Evolutionary conservation across 1,284 basidiomycete genomes (phyloP).

Genomic region (Cutaneotrichosporon sp.): DNA sequence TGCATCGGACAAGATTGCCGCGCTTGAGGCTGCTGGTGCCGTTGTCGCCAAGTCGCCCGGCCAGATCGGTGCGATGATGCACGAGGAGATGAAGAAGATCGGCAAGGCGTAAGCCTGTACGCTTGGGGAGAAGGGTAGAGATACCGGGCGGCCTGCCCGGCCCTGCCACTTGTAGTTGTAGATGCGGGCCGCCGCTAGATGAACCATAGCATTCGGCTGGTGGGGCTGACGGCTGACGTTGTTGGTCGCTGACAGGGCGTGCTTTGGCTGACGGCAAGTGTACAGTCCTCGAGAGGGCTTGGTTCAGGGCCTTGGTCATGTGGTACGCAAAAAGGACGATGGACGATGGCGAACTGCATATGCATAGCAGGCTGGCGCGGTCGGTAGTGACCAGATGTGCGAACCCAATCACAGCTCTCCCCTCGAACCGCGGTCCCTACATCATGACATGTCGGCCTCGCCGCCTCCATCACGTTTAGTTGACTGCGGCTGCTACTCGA

Average conservation of each 20-base stretch:
- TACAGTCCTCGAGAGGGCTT: too few species aligned
- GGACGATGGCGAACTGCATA: too few species aligned
- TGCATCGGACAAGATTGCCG: conserved; percentile 91
- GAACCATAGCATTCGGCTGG: conserved; percentile 11
- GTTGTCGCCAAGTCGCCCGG: conserved; percentile 96
- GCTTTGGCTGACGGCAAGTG: neutral
- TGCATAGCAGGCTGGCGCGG: too few species aligned
- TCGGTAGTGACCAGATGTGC: too few species aligned
- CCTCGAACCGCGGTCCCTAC: too few species aligned
- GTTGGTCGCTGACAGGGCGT: neutral
- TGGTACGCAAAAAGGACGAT: too few species aligned
- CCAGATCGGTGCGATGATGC: conserved; percentile 82
- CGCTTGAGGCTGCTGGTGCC: conserved; percentile 89
- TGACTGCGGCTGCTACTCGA: too few species aligned
- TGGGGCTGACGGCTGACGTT: neutral
- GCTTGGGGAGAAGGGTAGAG: neutral
- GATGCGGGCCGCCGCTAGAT: conserved; percentile 11
- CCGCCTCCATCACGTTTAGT: too few species aligned
- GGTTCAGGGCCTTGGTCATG: too few species aligned
- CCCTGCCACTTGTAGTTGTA: conserved; percentile 6
- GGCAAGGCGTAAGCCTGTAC: conserved; percentile 63
- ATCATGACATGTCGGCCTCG: too few species aligned
- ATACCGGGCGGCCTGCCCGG: neutral
- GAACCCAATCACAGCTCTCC: too few species aligned
- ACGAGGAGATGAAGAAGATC: conserved; percentile 82